Base-by-base conservation (phyloP, 176 grass and related monocot species). In the Hyparrhenia diplandra region DNA sequence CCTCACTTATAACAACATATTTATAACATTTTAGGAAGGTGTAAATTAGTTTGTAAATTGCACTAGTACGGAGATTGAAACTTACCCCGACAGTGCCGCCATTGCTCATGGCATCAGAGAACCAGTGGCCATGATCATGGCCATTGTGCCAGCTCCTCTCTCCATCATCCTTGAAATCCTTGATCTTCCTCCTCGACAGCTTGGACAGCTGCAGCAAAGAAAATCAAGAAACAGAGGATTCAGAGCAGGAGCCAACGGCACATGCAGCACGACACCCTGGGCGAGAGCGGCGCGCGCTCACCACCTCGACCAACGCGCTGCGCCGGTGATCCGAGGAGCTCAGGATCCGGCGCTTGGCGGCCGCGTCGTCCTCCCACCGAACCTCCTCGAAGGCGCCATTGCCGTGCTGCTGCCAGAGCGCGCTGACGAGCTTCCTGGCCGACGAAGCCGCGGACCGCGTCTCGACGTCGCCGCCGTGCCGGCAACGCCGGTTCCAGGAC, bases 351-450 rank as follows among this genome's bases (percentile, higher is more conserved):
- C 37, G 67, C 37, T 5, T 73, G 3, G 46, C 72, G 6, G 60
- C 66, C 5, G 75, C 47, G 47, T n/a, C n/a, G n/a, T 41, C 46
- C 21, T 80, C 73, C 65, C 73, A 82, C 5, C n/a, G 5, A n/a
- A 52, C 10, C 51, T 21, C 39, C 35, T 66, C 83, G 35, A 63
- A 36, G 18, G 73, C 67, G 25, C 67, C 42, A 2, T 28, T 13
- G 58, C 76, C 60, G 42, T 83, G 54, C 80, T 86, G 83, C 94
- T n/a, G n/a, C n/a, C 94, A 94, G 37, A 91, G 82, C 16, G 80
- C 86, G 82, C 42, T 86, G 70, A 84, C 91, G 45, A 97, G 91
- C 79, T 94, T 94, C 83, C 94, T 75, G 16, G 91, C 91, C 45
- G 94, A n/a, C n/a, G n/a, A 89, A 67, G 88, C 77, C 6, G 84